These are phyloP conservation scores for Phenoliferia sp. DNA, from an alignment of 1,284 basidiomycete species.

Conservation along the genomic window DNA sequence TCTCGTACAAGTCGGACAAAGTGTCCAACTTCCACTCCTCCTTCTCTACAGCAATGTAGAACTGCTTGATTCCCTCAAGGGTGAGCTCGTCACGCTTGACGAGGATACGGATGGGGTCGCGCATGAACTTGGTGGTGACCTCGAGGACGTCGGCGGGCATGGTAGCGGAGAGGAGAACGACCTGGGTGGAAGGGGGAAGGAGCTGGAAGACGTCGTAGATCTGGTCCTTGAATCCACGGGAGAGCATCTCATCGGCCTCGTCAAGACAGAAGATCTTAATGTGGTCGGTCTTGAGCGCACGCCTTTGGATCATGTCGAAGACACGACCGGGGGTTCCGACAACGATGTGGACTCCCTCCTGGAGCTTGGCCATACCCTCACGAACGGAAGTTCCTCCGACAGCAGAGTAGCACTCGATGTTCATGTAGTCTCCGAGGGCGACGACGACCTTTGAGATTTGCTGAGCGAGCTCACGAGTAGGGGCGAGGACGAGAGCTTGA, in stretches of 20 bases:
- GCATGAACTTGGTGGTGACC: constrained; percentile 99
- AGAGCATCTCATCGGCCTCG: constrained; percentile 94
- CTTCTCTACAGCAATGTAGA: constrained; percentile 99
- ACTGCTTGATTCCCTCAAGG: constrained; percentile 98
- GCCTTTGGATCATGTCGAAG: constrained; percentile 97
- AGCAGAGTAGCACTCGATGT: constrained; percentile 97
- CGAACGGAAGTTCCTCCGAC: constrained; percentile 97
- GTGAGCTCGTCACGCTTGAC: constrained; percentile 99
- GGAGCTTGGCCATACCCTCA: constrained; percentile 96
- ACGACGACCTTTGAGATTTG: constrained; percentile 95
- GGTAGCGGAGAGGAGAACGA: constrained; percentile 92
- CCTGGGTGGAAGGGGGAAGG: constrained; percentile 95
- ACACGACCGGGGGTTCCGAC: constrained; percentile 97
- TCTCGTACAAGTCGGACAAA: constrained; percentile 92
- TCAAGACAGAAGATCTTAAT: constrained; percentile 99
- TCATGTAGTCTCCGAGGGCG: constrained; percentile 70
- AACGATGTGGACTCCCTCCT: constrained; percentile 97
- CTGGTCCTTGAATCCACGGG: constrained; percentile 99
- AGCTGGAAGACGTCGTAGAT: constrained; percentile 99
- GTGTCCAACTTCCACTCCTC: constrained; percentile 99
- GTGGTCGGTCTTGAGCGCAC: constrained; percentile 88
- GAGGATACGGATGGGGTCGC: constrained; percentile 94
- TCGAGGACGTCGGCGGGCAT: constrained; percentile 96
- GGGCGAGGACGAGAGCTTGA: constrained; percentile 91
- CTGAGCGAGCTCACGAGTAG: constrained; percentile 90